Conservation (phyloP, 2,329 filamentous ascomycete species). For the Helotiales sp. region DNA sequence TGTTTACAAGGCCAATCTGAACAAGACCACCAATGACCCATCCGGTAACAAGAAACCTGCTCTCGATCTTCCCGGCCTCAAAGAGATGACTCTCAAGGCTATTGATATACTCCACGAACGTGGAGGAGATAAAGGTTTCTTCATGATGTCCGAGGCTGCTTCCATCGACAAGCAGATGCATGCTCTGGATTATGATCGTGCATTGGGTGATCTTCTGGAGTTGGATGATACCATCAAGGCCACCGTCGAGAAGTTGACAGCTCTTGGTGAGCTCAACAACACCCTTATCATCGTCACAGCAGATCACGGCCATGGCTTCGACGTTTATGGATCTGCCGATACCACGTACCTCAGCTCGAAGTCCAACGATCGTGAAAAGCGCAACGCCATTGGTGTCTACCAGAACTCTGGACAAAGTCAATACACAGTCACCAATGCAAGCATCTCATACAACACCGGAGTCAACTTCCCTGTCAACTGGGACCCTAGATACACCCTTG, state of each 20-base stretch:
- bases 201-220: slow-evolving; percentile 83
- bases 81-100: slow-evolving; percentile 89
- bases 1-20: slow-evolving; percentile 73
- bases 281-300: slow-evolving; percentile 82
- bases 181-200: slow-evolving; percentile 80
- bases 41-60: slow-evolving; percentile 67
- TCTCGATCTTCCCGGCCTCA: slow-evolving; percentile 78
- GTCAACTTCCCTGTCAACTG: slow-evolving; percentile 82
- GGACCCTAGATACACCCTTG: slow-evolving; percentile 83
- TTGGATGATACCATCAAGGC: slow-evolving; percentile 82
- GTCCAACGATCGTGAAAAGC: slow-evolving; percentile 71
- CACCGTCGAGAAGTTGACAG: slow-evolving; percentile 71
- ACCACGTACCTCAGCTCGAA: slow-evolving; percentile 75
- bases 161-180: slow-evolving; percentile 94
- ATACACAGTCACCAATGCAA: slow-evolving; percentile 65
- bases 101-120: slow-evolving; percentile 75
- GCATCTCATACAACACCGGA: slow-evolving; percentile 72
- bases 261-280: slow-evolving; percentile 70
- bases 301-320: slow-evolving; percentile 90
- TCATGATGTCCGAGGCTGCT: slow-evolving; percentile 86
- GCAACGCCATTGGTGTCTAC: slow-evolving; percentile 76
- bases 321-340: slow-evolving; percentile 82
- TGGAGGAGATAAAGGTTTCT: slow-evolving; percentile 74
- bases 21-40: slow-evolving; percentile 69
- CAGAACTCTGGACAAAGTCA: slow-evolving; percentile 74